These are phyloP conservation scores for Xerocomellus intermedius DNA, from an alignment of 768 basidiomycete species.

Conservation along the genomic window DNA sequence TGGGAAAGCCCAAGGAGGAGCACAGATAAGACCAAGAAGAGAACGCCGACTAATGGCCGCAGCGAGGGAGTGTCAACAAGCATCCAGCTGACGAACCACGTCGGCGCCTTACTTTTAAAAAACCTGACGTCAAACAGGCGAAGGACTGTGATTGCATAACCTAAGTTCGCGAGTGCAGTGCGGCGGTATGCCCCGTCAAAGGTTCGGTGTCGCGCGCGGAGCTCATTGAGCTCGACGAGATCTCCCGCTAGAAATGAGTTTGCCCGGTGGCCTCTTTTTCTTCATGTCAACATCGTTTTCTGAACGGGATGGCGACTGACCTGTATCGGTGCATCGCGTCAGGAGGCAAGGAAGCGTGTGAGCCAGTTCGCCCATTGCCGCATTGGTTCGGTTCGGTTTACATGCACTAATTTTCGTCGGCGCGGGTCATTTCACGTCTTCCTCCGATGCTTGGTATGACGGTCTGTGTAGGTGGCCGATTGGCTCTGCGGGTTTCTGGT, in stretches of 20 bases:
- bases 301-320: slow-evolving; percentile 9
- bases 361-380: slow-evolving; percentile 16
- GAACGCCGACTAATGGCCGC: slow-evolving; percentile 46
- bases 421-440: not conserved
- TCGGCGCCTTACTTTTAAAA: slow-evolving; percentile 56
- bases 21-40: slow-evolving; percentile 61
- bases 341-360: slow-evolving; percentile 9
- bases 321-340: slow-evolving; percentile 25
- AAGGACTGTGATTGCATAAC: slow-evolving; percentile 70
- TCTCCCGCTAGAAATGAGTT: slow-evolving; percentile 54
- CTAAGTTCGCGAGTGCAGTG: slow-evolving; percentile 70
- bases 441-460: slow-evolving; percentile 21
- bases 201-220: slow-evolving; percentile 78
- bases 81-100: not conserved
- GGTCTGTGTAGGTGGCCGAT: slow-evolving; percentile 20
- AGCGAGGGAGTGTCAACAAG: not conserved
- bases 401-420: not conserved
- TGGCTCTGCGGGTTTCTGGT: slow-evolving; percentile 22
- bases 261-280: slow-evolving; percentile 42
- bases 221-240: slow-evolving; percentile 62
- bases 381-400: slow-evolving; percentile 17
- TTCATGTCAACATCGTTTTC: not conserved
- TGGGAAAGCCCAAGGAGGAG: slow-evolving; percentile 59
- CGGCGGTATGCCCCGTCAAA: slow-evolving; percentile 82
- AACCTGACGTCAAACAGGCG: slow-evolving; percentile 78